phyloP scores from a whole-genome alignment of 2,329 filamentous ascomycete genomes.

The Nemania sp. region DNA sequence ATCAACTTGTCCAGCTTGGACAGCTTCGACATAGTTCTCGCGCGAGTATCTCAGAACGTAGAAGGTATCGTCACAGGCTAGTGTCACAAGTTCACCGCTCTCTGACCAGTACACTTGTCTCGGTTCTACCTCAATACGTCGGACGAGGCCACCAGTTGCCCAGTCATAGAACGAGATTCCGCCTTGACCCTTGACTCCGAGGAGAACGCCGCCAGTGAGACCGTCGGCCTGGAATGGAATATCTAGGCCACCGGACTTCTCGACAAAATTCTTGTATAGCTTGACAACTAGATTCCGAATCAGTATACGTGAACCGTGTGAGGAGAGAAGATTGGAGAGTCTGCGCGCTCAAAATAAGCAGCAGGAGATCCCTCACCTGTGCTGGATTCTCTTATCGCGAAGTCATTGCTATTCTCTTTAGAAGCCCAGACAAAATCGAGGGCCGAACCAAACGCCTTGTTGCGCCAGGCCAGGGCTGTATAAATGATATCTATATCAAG shows the following conservation, averaged over 20 bases:
- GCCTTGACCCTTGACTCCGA: slow-evolving; percentile 93
- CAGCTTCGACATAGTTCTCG: slow-evolving; percentile 82
- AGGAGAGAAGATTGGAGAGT: background rate
- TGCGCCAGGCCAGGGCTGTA: slow-evolving; percentile 92
- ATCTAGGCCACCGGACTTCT: slow-evolving; percentile 85
- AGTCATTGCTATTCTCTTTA: slow-evolving; percentile 98
- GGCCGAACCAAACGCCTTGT: slow-evolving; percentile 95
- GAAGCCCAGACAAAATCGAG: slow-evolving; percentile 96
- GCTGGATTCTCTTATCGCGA: slow-evolving; percentile 91
- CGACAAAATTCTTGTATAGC: slow-evolving; percentile 96
- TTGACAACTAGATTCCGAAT: slow-evolving; percentile 62
- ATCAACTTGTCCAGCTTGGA: slow-evolving; percentile 82
- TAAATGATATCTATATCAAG: slow-evolving; percentile 76
- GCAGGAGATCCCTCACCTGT: slow-evolving; percentile 60
- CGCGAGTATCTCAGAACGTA: slow-evolving; percentile 92
- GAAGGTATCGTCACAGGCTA: slow-evolving; percentile 93
- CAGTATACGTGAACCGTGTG: background rate
- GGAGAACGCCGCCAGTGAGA: slow-evolving; percentile 82
- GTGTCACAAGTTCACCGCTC: slow-evolving; percentile 86
- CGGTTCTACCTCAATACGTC: slow-evolving; percentile 83
- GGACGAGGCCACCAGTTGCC: slow-evolving; percentile 84
- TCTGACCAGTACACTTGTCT: slow-evolving; percentile 93
- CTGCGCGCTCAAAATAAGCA: background rate
- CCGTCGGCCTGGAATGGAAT: slow-evolving; percentile 96
- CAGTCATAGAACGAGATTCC: slow-evolving; percentile 97